phyloP scores from a whole-genome alignment of 345 rosid species.

The Eucalyptus marginata region DNA sequence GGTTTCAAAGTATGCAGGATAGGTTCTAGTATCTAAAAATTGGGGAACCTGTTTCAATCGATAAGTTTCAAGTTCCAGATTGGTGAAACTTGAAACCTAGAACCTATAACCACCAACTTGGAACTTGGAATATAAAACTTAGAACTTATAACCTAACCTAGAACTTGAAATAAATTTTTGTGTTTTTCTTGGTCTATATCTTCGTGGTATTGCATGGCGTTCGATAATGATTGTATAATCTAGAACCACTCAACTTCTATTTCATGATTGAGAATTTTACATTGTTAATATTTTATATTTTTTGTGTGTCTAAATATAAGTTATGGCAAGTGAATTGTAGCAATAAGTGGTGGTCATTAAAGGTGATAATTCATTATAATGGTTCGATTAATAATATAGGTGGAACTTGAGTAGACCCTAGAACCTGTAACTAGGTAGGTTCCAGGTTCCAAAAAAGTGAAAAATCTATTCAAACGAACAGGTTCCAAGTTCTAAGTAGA shows the following conservation, averaged over 20 bases:
- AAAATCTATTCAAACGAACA: fast-evolving
- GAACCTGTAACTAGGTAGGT: fast-evolving
- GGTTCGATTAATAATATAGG: fast-evolving
- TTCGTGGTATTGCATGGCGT: neutral
- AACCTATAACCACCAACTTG: no score
- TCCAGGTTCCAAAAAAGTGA: no score
- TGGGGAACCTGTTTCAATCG: fast-evolving
- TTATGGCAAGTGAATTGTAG: no score
- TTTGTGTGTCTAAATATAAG: no score
- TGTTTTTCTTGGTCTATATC: neutral
- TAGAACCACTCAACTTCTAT: neutral
- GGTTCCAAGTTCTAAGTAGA: neutral
- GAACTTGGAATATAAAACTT: neutral
- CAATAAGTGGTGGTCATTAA: neutral
- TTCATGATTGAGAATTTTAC: no score
- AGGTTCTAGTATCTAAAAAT: no score
- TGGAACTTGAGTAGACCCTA: fast-evolving
- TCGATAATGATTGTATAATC: neutral
- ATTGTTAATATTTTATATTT: no score
- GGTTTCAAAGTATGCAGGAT: no score
- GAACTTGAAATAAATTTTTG: neutral
- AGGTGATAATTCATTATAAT: fast-evolving
- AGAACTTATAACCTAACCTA: fast-evolving
- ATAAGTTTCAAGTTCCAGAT: fast-evolving
- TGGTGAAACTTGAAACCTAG: fast-evolving